phyloP scores from a whole-genome alignment of 202 grass and related monocot species.

The Panicum hallii region DNA sequence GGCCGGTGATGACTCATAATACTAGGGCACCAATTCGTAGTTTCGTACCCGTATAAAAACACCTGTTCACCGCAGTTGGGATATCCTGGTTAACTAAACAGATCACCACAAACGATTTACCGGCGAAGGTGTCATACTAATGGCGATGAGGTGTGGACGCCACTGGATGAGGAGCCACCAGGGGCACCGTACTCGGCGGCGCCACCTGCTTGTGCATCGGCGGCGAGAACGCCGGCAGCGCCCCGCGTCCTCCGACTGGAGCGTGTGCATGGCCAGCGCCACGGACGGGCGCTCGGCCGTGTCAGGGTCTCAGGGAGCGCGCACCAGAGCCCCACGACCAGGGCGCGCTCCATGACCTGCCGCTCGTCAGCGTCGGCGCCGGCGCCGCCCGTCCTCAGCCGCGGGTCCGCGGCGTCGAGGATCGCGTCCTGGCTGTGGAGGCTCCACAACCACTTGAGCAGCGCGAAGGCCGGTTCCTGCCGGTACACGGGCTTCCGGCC shows the following conservation, averaged over 20 bases:
- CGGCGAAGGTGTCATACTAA: no score
- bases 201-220: no score
- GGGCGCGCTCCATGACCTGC: slow-evolving; percentile 44
- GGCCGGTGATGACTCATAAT: no score
- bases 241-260: slow-evolving; percentile 38
- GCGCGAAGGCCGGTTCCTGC: neutral
- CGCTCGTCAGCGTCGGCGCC: slow-evolving; percentile 4
- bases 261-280: slow-evolving; percentile 16
- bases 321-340: slow-evolving; percentile 60
- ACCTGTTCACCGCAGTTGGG: no score
- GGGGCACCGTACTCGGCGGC: no score
- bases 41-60: no score
- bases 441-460: slow-evolving; percentile 58
- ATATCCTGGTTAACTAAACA: no score
- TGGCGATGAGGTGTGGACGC: no score
- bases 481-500: no score
- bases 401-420: slow-evolving; percentile 39
- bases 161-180: no score
- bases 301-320: slow-evolving; percentile 43
- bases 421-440: neutral
- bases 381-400: neutral
- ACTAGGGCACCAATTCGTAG: no score
- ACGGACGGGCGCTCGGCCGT: slow-evolving; percentile 39
- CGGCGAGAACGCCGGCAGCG: slow-evolving; percentile 38
- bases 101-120: no score